Evolutionary conservation across 2,329 filamentous ascomycete genomes (phyloP).

Genomic region (Aspergillus costaricaensis): DNA sequence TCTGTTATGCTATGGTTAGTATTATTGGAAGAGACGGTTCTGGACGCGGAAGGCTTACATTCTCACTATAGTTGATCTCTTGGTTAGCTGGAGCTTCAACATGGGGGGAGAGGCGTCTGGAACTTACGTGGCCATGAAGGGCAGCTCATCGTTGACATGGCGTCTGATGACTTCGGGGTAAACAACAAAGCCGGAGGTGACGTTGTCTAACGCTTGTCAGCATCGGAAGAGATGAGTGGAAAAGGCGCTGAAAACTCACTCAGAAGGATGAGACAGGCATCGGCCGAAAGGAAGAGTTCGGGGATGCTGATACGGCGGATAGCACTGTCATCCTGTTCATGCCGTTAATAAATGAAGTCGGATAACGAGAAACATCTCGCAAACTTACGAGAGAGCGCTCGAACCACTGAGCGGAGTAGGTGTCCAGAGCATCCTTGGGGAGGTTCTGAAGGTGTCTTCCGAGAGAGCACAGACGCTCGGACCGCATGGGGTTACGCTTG

Average conservation of each 20-base stretch:
- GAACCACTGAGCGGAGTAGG: slow-evolving; percentile 72
- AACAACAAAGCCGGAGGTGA: slow-evolving; percentile 70
- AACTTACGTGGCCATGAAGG: slow-evolving; percentile 77
- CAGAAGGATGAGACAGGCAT: slow-evolving; percentile 54
- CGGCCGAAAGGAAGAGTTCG: slow-evolving; percentile 67
- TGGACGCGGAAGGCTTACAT: slow-evolving; percentile 24
- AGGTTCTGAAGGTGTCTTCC: slow-evolving; percentile 58
- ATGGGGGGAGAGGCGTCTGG: not conserved
- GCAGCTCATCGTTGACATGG: slow-evolving; percentile 73
- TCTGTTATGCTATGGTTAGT: slow-evolving; percentile 38
- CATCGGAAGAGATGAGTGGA: not conserved
- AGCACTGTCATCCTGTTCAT: slow-evolving; percentile 65
- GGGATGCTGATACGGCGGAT: slow-evolving; percentile 62
- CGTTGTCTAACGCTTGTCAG: slow-evolving; percentile 57
- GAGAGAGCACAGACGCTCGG: slow-evolving; percentile 62
- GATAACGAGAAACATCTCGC: not conserved
- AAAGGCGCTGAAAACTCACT: slow-evolving; percentile 26
- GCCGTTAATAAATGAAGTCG: slow-evolving; percentile 11
- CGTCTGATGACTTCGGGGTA: slow-evolving; percentile 73
- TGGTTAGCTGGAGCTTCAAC: slow-evolving; percentile 19
- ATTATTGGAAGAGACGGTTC: not conserved
- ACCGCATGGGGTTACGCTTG: slow-evolving; percentile 62
- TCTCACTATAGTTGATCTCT: slow-evolving; percentile 29
- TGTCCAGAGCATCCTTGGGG: slow-evolving; percentile 62
- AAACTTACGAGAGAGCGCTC: slow-evolving; percentile 64